A percentile compares a stretch with the other conserved stretches of the same genome.
Conservation (phyloP, 148 eudicot genomes). For the Polygonum aviculare region DNA sequence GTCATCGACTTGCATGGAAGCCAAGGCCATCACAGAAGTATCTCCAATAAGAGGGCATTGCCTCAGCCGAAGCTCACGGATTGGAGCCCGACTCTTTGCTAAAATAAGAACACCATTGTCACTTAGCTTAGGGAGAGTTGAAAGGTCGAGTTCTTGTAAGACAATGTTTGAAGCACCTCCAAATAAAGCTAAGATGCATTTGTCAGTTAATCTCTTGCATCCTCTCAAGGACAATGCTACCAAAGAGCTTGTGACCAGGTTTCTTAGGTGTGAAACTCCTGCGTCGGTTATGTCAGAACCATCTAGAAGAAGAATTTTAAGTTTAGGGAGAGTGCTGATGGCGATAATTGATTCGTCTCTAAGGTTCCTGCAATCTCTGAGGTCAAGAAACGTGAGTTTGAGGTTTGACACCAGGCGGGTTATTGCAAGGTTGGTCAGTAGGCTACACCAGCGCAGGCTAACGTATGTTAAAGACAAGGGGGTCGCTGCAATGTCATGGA, state of each 20-base stretch:
- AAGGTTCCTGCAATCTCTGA: conserved; percentile 84
- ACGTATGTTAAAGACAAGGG: conserved; percentile 73
- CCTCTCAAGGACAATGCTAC: conserved; percentile 69
- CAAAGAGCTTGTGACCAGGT: conserved; percentile 39
- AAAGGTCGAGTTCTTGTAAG: conserved; percentile 74
- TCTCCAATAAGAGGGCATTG: conserved; percentile 88
- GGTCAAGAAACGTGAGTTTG: conserved; percentile 65
- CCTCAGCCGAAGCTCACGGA: conserved; percentile 75
- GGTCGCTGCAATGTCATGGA: conserved; percentile 82
- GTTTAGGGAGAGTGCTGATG: conserved; percentile 44
- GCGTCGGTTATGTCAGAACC: conserved; percentile 73
- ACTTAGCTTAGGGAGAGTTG: conserved; percentile 76
- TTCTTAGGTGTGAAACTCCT: conserved; percentile 57
- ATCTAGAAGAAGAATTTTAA: conserved; percentile 61
- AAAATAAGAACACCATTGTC: conserved; percentile 68
- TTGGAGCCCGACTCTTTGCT: conserved; percentile 56
- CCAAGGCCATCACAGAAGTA: conserved; percentile 81
- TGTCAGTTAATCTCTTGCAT: conserved; percentile 89
- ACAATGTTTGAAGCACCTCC: conserved; percentile 38
- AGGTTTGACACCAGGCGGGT: conserved; percentile 51
- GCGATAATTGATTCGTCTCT: conserved; percentile 78
- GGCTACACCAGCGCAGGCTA: conserved; percentile 87
- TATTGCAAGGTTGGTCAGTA: conserved; percentile 64
- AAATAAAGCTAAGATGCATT: conserved; percentile 58
- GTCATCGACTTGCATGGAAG: conserved; percentile 81